These are phyloP conservation scores for Rosa rugosa DNA, from an alignment of 306 rosid genomes.

Conservation along the genomic window DNA sequence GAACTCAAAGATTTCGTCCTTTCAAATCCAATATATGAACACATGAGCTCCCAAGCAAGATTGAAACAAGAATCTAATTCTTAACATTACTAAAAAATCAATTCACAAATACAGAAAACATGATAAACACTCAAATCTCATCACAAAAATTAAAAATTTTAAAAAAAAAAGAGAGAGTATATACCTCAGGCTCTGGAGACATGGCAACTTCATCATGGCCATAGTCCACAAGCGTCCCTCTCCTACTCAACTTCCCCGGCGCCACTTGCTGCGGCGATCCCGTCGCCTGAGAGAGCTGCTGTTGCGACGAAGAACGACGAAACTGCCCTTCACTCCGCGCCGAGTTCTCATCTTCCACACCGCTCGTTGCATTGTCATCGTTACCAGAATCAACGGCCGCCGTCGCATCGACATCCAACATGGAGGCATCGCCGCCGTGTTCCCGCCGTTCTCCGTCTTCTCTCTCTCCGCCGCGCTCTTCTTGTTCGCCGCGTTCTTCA, in stretches of 20 bases:
- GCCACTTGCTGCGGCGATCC: constrained; percentile 39
- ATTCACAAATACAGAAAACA: background rate
- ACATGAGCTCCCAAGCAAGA: background rate
- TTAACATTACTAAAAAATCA: background rate
- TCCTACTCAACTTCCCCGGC: constrained; percentile 29
- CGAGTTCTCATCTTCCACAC: constrained; percentile 25
- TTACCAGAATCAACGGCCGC: background rate
- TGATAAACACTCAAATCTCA: background rate
- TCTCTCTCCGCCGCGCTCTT: constrained; percentile 1
- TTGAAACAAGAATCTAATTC: background rate
- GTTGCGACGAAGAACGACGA: constrained; percentile 42
- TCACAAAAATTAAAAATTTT: background rate
- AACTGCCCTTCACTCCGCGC: constrained; percentile 41
- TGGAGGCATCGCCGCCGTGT: background rate
- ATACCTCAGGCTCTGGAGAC: constrained; percentile 96
- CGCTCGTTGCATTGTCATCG: constrained; percentile 21
- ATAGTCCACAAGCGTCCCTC: constrained; percentile 78
- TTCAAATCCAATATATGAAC: background rate
- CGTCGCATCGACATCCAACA: background rate
- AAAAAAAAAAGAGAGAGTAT: background rate
- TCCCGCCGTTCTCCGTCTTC: background rate
- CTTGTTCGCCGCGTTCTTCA: constrained; percentile 29
- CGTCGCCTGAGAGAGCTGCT: constrained; percentile 7
- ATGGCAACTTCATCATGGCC: constrained; percentile 92
- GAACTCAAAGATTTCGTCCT: background rate